Evolutionary conservation across 495 filamentous ascomycete species (phyloP), one percentile per base, ranked within the genome.

Genomic region (Oidiodendron maius): DNA sequence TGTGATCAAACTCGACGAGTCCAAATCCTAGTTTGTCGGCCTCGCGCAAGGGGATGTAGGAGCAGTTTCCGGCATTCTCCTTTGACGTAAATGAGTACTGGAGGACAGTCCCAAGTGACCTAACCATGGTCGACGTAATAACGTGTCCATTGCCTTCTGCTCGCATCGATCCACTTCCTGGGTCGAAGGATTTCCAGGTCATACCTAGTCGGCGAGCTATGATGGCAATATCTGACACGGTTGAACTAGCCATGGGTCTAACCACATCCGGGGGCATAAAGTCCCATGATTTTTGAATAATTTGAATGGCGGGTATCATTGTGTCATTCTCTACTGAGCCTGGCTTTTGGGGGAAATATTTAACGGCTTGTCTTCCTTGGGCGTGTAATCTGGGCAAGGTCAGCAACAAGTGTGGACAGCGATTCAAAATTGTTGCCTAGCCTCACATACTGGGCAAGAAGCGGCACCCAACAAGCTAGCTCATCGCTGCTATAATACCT

Each of bases 181-280:
- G 64, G 32, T 59, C 48, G 48, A 64, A 66, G 3, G 50, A 49
- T 26, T 57, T 56, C 64, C 64, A 67, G 36, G 48, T 46, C 64
- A 66, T 67, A 12, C 64, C 64, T 30, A 65, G 47, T 11, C 63
- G 51, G 22, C n/a, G 40, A 9, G 59, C 61, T 12, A 65, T 45
- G 23, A 66, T 41, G 12, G 56, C 61, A 23, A 66, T 51, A 42
- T 62, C 61, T 8, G 50, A 54, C 3, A 66, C 24, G 3, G 56
- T 64, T 12, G 55, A 53, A 13, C 38, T 49, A 10, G 61, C 59
- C 25, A 62, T 44, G 10, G 64, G 64, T 18, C 56, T 53, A 1
- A 64, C 54, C 4, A 65, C 53, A 26, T 65, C 64, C 35, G 63
- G 61, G 17, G 61, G 51, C 23, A 61, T 58, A 36, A 66, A 66